Percentiles rank a stretch among this genome's conserved stretches.
Evolutionary conservation across 2,329 filamentous ascomycete species (phyloP).

Genomic region (Grosmannia clavigera): DNA sequence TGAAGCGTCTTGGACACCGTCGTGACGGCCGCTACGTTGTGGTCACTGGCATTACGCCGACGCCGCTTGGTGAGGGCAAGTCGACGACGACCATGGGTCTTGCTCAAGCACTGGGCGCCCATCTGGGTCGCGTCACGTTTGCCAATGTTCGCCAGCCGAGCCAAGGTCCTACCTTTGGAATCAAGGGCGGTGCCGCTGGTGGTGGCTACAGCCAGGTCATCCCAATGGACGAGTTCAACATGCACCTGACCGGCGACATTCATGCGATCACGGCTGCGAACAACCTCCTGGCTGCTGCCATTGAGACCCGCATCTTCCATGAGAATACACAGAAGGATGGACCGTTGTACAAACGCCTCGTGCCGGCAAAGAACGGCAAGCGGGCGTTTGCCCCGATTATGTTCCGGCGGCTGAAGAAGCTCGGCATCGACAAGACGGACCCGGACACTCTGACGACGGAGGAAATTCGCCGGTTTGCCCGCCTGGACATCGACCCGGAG

Average conservation of each 20-base stretch:
- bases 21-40: conserved; percentile 83
- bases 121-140: conserved; percentile 78
- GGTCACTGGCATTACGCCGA: conserved; percentile 92
- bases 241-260: conserved; percentile 95
- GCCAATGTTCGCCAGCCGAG: conserved; percentile 96
- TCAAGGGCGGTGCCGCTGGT: conserved; percentile 95
- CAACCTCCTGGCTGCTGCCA: conserved; percentile 89
- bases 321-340: conserved; percentile 90
- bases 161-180: conserved; percentile 95
- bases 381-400: conserved; percentile 79
- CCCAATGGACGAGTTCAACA: conserved; percentile 98
- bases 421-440: conserved; percentile 91
- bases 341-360: conserved; percentile 73
- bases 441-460: conserved; percentile 83
- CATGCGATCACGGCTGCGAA: conserved; percentile 95
- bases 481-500: conserved; percentile 88
- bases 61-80: conserved; percentile 92
- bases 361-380: conserved; percentile 82
- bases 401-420: conserved; percentile 86
- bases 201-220: conserved; percentile 99
- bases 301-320: conserved; percentile 97
- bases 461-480: conserved; percentile 77
- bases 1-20: conserved; percentile 78
- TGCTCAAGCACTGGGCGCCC: conserved; percentile 81
- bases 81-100: conserved; percentile 96